Conservation (phyloP, 2,329 filamentous ascomycete species). For the Leptographium wingfieldii region DNA sequence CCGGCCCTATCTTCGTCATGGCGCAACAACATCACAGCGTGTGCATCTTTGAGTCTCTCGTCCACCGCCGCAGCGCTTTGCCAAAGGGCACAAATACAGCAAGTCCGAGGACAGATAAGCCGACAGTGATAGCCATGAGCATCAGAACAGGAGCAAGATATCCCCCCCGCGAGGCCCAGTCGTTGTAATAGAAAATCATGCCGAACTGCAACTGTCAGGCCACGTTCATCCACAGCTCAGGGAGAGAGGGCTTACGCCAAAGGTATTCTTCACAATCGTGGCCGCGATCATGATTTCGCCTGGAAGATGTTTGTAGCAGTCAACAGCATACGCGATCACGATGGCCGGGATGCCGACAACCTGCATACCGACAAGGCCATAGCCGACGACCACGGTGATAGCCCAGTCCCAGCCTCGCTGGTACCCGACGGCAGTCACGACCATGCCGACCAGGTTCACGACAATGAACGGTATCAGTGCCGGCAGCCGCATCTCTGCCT, state of each 20-base stretch:
- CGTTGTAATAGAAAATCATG: constrained; percentile 19
- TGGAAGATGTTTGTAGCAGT: constrained; percentile 51
- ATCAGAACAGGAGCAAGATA: constrained; percentile 17
- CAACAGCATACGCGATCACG: constrained; percentile 44
- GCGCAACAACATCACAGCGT: constrained; percentile 8
- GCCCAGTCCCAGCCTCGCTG: constrained; percentile 33
- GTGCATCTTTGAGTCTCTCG: constrained; percentile 19
- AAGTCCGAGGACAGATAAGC: constrained; percentile 16
- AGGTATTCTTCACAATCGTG: constrained; percentile 49
- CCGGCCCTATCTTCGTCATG: neutral
- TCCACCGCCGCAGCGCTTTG: constrained; percentile 19
- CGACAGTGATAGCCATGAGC: constrained; percentile 17
- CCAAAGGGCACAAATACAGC: constrained; percentile 17
- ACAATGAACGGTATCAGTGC: constrained; percentile 30
- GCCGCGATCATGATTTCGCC: constrained; percentile 48
- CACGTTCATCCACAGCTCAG: neutral
- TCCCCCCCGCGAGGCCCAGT: constrained; percentile 15
- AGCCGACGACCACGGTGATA: constrained; percentile 34
- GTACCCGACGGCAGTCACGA: constrained; percentile 33
- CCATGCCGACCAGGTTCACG: constrained; percentile 29
- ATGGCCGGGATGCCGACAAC: constrained; percentile 42
- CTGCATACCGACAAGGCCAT: constrained; percentile 21
- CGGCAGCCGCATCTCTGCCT: constrained; percentile 33
- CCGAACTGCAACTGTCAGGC: constrained; percentile 15
- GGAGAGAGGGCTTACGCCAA: constrained; percentile 19